Evolutionary conservation across 1,139 yeast genomes (phyloP), one percentile per base, ranked within the genome.

Genomic region (Saccharomyces hybrid): DNA sequence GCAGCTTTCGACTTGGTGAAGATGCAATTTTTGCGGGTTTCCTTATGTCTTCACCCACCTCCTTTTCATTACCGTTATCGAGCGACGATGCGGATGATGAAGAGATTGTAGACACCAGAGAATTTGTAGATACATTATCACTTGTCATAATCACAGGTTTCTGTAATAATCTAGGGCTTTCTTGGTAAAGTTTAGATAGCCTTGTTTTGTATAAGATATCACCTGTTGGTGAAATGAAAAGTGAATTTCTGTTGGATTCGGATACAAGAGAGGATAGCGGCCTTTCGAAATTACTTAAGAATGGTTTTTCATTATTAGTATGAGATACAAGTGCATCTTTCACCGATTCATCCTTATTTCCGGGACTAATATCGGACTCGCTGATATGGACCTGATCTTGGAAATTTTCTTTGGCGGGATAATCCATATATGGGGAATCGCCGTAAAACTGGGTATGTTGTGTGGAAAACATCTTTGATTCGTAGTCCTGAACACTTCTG

Each of bases 211-310:
- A 14, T 34, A 34, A 11, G 11, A 84, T 85, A 64, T 85, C 90
- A 23, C 85, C 86, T 1, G 95, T 87, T 38, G 95, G 95, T 4
- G 91, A 85, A 55, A 87, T 81, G 68, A 84, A 87, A 79, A 85
- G 77, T 1, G 71, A 64, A 53, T 59, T 66, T 60, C 69, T 67
- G 54, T 64, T 67, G 11, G 42, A 34, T 2, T 14, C 20, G 9
- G 42, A 34, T 7, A 16, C 42, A 2, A 34, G 7, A 8, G 23
- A 14, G 3, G 23, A 34, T 4, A 34, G 14, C 4, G 42, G 20
- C 11, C 42, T 34, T 34, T 34, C 42, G 11, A 34, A 34, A 34
- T 34, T 16, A 7, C 16, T 34, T 7, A 14, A 16, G 8, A 16
- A 2, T 16, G 20, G n/a, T 13, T 34, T 34, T 23, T 34, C 42